Conservation (phyloP, 768 basidiomycete species). For the Leccinum pellstonianum region DNA sequence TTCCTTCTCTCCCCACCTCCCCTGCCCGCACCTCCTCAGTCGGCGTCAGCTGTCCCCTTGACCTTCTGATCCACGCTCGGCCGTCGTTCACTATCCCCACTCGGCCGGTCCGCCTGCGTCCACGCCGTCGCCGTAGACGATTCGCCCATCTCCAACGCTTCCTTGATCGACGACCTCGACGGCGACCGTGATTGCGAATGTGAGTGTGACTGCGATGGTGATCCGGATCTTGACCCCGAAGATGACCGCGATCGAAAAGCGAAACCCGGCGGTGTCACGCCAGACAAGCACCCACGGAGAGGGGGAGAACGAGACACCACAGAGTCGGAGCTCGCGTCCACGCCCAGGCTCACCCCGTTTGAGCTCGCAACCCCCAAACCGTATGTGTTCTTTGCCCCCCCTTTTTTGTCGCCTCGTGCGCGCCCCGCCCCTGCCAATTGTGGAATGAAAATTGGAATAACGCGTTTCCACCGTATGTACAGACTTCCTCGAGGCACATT, state of each 20-base stretch:
- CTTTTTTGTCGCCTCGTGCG: neutral
- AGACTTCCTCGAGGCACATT: slow-evolving; percentile 71
- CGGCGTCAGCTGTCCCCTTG: neutral
- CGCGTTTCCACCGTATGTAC: neutral
- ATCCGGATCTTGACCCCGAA: slow-evolving; percentile 1
- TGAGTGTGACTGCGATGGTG: neutral
- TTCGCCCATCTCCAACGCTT: slow-evolving; percentile 11
- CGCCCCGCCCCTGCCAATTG: neutral
- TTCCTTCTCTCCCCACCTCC: neutral
- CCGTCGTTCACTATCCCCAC: slow-evolving; percentile 6
- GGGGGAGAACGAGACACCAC: neutral
- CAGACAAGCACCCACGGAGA: neutral
- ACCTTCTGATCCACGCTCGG: slow-evolving; percentile 1
- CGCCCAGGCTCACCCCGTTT: neutral
- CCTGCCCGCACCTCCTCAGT: neutral
- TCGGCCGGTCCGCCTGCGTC: slow-evolving; percentile 16
- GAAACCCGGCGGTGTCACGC: neutral
- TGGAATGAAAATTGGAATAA: slow-evolving; percentile 1
- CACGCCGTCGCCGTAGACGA: slow-evolving; percentile 33
- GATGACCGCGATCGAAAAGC: slow-evolving; percentile 5
- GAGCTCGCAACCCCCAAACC: neutral
- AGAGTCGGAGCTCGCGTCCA: neutral
- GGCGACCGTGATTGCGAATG: slow-evolving; percentile 6
- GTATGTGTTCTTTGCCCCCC: neutral
- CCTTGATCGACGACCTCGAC: slow-evolving; percentile 21